Conservation (phyloP, 2,329 filamentous ascomycete species). For the Tolypocladium album region DNA sequence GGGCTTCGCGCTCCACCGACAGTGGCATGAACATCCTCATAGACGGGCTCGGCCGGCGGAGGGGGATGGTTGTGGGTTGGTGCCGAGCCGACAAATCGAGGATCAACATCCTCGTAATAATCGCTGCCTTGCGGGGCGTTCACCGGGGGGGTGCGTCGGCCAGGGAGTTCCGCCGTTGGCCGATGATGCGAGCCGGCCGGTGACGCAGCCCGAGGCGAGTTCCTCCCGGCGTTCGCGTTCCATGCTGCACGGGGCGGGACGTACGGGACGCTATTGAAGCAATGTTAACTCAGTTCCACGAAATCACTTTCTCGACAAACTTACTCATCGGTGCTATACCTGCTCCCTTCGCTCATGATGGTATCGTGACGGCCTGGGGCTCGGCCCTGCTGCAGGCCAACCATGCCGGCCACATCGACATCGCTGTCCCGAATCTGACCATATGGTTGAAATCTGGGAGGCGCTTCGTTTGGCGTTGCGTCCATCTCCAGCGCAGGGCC, state of each 20-base stretch:
- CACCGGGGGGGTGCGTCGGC: conserved; percentile 21
- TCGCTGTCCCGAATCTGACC: conserved; percentile 51
- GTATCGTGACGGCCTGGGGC: conserved; percentile 33
- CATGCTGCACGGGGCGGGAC: conserved; percentile 46
- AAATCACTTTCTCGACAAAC: conserved; percentile 1
- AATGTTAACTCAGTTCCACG: background rate
- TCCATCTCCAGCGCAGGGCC: conserved; percentile 76
- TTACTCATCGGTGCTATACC: conserved; percentile 65
- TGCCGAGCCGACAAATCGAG: conserved; percentile 56
- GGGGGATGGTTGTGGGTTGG: conserved; percentile 13
- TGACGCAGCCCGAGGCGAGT: conserved; percentile 34
- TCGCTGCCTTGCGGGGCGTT: conserved; percentile 24
- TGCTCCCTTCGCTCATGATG: conserved; percentile 55
- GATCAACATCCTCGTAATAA: conserved; percentile 93
- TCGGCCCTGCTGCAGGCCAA: conserved; percentile 53
- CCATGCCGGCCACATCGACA: conserved; percentile 62
- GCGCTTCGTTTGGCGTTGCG: conserved; percentile 39
- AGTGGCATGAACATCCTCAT: conserved; percentile 51
- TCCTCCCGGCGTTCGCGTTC: conserved; percentile 34
- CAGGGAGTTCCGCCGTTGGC: conserved; percentile 23
- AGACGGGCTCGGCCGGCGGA: conserved; percentile 30
- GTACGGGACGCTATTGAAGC: conserved; percentile 32
- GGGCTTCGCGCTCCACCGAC: conserved; percentile 53
- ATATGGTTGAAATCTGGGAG: conserved; percentile 32
- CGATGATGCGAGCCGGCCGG: conserved; percentile 26